Evolutionary conservation across 305 asterid species (phyloP), one percentile per base, ranked within the genome.

Genomic region (Fraxinus dipetala): DNA sequence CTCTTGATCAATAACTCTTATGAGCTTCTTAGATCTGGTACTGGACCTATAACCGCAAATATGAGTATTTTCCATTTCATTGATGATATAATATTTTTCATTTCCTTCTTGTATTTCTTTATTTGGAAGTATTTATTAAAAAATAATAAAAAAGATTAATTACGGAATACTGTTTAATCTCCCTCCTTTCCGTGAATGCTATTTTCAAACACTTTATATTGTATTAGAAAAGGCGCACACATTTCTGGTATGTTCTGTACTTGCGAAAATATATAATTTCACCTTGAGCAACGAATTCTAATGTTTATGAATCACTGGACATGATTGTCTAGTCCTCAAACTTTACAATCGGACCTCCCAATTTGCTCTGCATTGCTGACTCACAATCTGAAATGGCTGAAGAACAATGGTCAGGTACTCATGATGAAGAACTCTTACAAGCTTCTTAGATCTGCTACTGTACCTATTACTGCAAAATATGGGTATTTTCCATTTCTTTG

Each of bases 341-440:
- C 11, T 38, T 38, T 9, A 38, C 48, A 38, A 38, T 2, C 85
- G 61, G 83, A 85, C 75, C 90, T 92, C 2, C 94, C 96, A 0
- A 87, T 85, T 31, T 91, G 88, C 91, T 75, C 88, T 4, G 85
- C 82, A 22, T 82, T 89, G 83, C 77, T 93, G 89, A 87, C 92
- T 78, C 85, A 84, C 51, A 89, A 89, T 80, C 85, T 95, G 74
- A 91, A 92, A 90, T 85, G 77, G 11, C 26, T 93, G 80, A 93
- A 90, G 82, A 75, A 84, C 82, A 78, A 32, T 65, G 96, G 97
- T 0, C 89, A 89, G 40, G 83, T 93, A 0, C 80, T 86, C 32
- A 89, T 93, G 97, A 89, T 89, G 16, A 93, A 90, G 77, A 86
- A 92, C 84, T 95, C 98, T 0, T 93, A 95, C 89, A 87, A 82